Evolutionary conservation across 1,139 yeast species (phyloP).

Genomic region (Yamadazyma aaseri): DNA sequence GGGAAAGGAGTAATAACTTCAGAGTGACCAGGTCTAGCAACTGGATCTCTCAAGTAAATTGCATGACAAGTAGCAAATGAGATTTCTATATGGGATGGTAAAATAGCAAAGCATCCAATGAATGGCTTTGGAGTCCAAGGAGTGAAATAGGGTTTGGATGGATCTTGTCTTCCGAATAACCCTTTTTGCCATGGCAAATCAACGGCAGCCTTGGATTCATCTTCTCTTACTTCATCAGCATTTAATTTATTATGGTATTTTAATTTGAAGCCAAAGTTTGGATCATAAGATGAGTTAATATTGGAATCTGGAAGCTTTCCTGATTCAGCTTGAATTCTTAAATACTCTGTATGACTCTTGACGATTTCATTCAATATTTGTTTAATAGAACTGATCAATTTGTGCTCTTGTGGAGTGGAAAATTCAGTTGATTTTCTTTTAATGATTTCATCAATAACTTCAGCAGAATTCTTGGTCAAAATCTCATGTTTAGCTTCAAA

Average conservation of each 20-base stretch:
- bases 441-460: slow-evolving; percentile 23
- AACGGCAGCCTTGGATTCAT: slow-evolving; percentile 50
- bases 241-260: slow-evolving; percentile 47
- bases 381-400: slow-evolving; percentile 47
- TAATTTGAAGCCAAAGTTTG: slow-evolving; percentile 58
- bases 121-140: slow-evolving; percentile 97
- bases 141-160: slow-evolving; percentile 80
- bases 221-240: slow-evolving; percentile 54
- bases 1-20: slow-evolving; percentile 93
- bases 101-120: slow-evolving; percentile 85
- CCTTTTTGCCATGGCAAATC: slow-evolving; percentile 74
- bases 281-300: slow-evolving; percentile 43
- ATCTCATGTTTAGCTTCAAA: slow-evolving; percentile 28
- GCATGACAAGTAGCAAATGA: slow-evolving; percentile 94
- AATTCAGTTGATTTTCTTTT: slow-evolving; percentile 38
- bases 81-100: slow-evolving; percentile 89
- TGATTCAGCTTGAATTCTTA: slow-evolving; percentile 38
- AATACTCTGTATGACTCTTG: slow-evolving; percentile 47
- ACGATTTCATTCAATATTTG: slow-evolving; percentile 56
- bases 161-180: slow-evolving; percentile 76
- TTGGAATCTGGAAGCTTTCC: slow-evolving; percentile 28
- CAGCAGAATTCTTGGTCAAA: slow-evolving; percentile 16
- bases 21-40: slow-evolving; percentile 95
- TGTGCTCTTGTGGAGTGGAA: slow-evolving; percentile 33
- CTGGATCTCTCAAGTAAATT: slow-evolving; percentile 91